Evolutionary conservation across 1,139 yeast species (phyloP).

Genomic region (Pneumocystis canis): DNA sequence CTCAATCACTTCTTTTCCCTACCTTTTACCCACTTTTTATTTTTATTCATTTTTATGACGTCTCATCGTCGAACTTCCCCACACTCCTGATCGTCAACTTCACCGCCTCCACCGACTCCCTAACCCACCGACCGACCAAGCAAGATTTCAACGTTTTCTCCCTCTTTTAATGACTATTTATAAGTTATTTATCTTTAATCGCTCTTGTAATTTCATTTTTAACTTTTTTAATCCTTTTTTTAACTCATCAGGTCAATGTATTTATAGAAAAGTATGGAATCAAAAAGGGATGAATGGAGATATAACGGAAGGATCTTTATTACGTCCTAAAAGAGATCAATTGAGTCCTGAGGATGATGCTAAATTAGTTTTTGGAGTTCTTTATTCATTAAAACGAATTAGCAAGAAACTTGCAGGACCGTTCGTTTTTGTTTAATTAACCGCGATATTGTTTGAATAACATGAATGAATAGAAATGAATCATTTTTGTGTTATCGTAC

Average conservation of each 20-base stretch:
- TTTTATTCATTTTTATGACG: not conserved
- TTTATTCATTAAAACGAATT: slow-evolving; percentile 64
- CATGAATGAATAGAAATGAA: slow-evolving; percentile 27
- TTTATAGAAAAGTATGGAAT: slow-evolving; percentile 51
- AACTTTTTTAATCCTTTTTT: not conserved
- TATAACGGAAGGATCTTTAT: slow-evolving; percentile 2
- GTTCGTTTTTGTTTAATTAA: slow-evolving; percentile 3
- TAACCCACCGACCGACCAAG: too few relatives aligned
- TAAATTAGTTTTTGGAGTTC: slow-evolving; percentile 70
- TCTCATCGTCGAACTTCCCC: too few relatives aligned
- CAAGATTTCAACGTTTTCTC: too few relatives aligned
- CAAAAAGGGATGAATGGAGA: slow-evolving; percentile 14
- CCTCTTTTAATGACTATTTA: slow-evolving; percentile 38
- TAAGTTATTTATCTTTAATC: slow-evolving; percentile 77
- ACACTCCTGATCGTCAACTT: too few relatives aligned
- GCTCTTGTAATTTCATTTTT: slow-evolving; percentile 46
- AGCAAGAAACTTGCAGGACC: slow-evolving; percentile 43
- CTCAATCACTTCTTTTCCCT: not conserved
- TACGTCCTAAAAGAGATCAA: not conserved
- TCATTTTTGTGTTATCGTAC: slow-evolving; percentile 53
- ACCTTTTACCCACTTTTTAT: not conserved
- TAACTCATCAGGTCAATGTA: slow-evolving; percentile 43
- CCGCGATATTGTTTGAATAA: slow-evolving; percentile 5
- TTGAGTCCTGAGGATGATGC: slow-evolving; percentile 16
- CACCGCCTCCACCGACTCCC: too few relatives aligned